Percentiles rank a stretch among this genome's conserved stretches.
Evolutionary conservation across 2,329 filamentous ascomycete species (phyloP).

Genomic region (Pseudogymnoascus sp.): DNA sequence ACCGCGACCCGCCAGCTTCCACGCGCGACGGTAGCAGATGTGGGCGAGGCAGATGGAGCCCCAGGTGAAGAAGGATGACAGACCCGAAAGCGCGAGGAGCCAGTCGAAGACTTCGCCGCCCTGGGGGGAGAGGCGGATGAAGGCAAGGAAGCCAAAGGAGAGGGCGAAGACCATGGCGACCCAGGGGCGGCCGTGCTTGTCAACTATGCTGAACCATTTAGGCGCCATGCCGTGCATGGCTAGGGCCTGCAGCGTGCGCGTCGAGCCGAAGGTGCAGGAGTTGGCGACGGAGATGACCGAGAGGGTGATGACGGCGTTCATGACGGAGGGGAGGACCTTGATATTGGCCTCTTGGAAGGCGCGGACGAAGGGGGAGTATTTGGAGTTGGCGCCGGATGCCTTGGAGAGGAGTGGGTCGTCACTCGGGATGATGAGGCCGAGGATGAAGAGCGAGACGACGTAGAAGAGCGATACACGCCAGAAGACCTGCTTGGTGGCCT

Average conservation of each 20-base stretch:
- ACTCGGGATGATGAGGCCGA: slow-evolving; percentile 36
- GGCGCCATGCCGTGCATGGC: slow-evolving; percentile 46
- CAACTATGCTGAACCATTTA: slow-evolving; percentile 50
- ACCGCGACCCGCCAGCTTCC: slow-evolving; percentile 48
- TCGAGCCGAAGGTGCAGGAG: slow-evolving; percentile 44
- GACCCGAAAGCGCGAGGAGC: slow-evolving; percentile 62
- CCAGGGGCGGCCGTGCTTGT: slow-evolving; percentile 52
- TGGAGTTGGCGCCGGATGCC: slow-evolving; percentile 25
- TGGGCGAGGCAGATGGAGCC: slow-evolving; percentile 56
- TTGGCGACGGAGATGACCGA: slow-evolving; percentile 46
- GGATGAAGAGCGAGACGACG: slow-evolving; percentile 35
- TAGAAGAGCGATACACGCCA: slow-evolving; percentile 42
- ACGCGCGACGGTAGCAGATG: slow-evolving; percentile 56
- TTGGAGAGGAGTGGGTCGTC: slow-evolving; percentile 24
- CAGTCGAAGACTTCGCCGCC: slow-evolving; percentile 48
- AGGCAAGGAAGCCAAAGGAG: slow-evolving; percentile 51
- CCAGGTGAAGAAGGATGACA: slow-evolving; percentile 69
- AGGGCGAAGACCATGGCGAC: slow-evolving; percentile 46
- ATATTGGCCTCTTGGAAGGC: slow-evolving; percentile 45
- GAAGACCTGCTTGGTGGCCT: slow-evolving; percentile 38
- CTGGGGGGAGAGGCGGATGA: slow-evolving; percentile 40
- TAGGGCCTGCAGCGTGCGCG: slow-evolving; percentile 44
- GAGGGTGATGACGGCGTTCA: slow-evolving; percentile 46
- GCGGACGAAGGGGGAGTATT: slow-evolving; percentile 41
- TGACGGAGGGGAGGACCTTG: slow-evolving; percentile 42